Percentiles rank a stretch among this genome's conserved stretches.
These are phyloP conservation scores for Globisporangium cystogenes DNA, from an alignment of 352 stramenopile genomes.

Conservation along the genomic window DNA sequence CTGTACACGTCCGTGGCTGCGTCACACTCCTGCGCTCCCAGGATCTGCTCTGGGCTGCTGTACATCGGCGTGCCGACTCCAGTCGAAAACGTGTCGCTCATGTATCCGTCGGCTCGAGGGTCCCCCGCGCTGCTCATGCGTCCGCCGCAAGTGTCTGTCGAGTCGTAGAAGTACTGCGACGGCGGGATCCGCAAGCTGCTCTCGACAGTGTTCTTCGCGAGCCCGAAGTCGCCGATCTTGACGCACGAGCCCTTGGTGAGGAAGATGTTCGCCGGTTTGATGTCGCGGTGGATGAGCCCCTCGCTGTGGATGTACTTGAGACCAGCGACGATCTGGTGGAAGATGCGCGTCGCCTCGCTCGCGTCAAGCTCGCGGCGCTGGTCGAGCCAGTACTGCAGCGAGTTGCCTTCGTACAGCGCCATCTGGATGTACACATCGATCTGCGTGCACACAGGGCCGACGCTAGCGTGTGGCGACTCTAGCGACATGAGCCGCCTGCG, in stretches of 20 bases:
- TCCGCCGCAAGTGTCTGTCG: constrained; percentile 18
- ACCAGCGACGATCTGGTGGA: constrained; percentile 62
- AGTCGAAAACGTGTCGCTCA: constrained; percentile 48
- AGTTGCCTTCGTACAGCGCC: constrained; percentile 91
- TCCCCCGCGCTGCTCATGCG: constrained; percentile 16
- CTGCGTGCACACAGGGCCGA: constrained; percentile 45
- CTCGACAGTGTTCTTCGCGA: constrained; percentile 69
- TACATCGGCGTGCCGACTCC: constrained; percentile 70
- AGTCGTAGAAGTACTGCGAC: constrained; percentile 45
- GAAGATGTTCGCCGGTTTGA: constrained; percentile 82
- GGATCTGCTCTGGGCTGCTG: constrained; percentile 65
- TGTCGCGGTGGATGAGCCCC: constrained; percentile 70
- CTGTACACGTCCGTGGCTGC: constrained; percentile 68
- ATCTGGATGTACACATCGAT: constrained; percentile 92
- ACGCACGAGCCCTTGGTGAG: constrained; percentile 66
- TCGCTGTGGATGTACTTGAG: constrained; percentile 76
- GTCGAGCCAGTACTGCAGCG: constrained; percentile 75
- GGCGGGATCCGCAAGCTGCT: constrained; percentile 46
- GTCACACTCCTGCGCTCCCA: constrained; percentile 30
- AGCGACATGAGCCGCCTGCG: constrained; percentile 12
- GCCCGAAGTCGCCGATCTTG: constrained; percentile 81
- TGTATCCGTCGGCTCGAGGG: constrained; percentile 9
- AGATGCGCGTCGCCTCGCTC: constrained; percentile 60
- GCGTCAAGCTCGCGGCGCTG: constrained; percentile 34
- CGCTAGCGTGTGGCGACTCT: constrained; percentile 13